Evolutionary conservation across 2,329 filamentous ascomycete genomes (phyloP), one percentile per base, ranked within the genome.

Genomic region (Amesomyces nigricolor): DNA sequence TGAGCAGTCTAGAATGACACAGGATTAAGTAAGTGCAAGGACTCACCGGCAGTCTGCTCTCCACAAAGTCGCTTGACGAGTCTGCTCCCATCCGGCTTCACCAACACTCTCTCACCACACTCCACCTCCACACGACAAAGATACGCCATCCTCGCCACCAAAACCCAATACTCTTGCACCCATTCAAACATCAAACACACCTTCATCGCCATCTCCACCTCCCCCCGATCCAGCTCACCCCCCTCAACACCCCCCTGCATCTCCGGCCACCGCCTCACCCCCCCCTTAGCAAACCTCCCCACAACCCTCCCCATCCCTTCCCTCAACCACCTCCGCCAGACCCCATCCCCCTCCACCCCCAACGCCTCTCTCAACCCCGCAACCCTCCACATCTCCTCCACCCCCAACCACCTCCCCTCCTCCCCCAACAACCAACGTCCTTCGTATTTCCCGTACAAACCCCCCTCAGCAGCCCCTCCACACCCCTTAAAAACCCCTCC

Each of bases 111-210:
- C 44, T 45, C 19, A 7, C 55, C 51, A 4, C 14, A 17, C 39
- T 17, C 16, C 56, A 26, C 37, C 11, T 22, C 40, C 17, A 50
- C 53, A 0, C 6, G 5, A 19, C 57, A 58, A 29, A 58, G 8
- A 42, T 56, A 59, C 54, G 54, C 50, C 46, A 54, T 35, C 46
- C 54, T 14, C 11, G 26, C 50, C 30, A 17, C 42, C 29, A 59
- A n/a, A n/a, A 10, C 17, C 19, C 53, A n/a, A 16, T 22, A 48
- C 49, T 57, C 40, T 7, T 39, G 37, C 0, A 16, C 37, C 57
- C 57, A 59, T 13, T 19, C 47, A 46, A 54, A 59, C 39, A 39
- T 32, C 44, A 13, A 11, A 26, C 57, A 59, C 5, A 37, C 46
- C 4, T 40, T 40, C 14, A 51, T 8, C 40, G 50, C 57, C 38